These are phyloP conservation scores for Penicillium salamii DNA, from an alignment of 495 filamentous ascomycete species.

Conservation along the genomic window DNA sequence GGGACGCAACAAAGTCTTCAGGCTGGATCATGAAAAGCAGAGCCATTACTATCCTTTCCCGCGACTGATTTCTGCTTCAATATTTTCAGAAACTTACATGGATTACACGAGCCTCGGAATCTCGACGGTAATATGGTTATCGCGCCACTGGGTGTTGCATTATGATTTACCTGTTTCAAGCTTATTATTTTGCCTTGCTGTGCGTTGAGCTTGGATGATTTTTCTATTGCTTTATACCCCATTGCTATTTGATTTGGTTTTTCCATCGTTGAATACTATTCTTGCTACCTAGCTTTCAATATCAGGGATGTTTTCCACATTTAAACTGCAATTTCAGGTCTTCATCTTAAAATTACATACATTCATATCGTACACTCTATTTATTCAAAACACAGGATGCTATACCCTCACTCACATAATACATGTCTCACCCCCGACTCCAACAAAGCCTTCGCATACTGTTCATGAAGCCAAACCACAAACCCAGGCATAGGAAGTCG, in stretches of 20 bases:
- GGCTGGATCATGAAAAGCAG: too few relatives aligned
- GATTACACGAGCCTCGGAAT: too few relatives aligned
- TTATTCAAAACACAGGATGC: neutral
- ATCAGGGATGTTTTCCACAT: neutral
- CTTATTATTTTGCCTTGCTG: too few relatives aligned
- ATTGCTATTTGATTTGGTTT: neutral
- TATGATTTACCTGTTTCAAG: too few relatives aligned
- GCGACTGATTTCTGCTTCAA: neutral
- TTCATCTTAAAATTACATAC: neutral
- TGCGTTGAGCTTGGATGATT: neutral
- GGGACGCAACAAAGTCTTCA: too few relatives aligned
- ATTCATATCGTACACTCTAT: neutral
- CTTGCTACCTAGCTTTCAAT: neutral
- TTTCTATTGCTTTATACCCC: constrained; percentile 6
- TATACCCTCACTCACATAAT: neutral
- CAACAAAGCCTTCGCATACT: constrained; percentile 16
- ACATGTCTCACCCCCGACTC: constrained; percentile 6
- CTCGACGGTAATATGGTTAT: too few relatives aligned
- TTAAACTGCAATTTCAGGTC: neutral
- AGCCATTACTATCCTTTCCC: too few relatives aligned
- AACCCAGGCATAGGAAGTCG: constrained; percentile 43
- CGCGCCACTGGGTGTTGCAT: too few relatives aligned
- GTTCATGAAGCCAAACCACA: constrained; percentile 48
- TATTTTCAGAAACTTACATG: neutral
- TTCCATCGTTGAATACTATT: neutral